phyloP scores from a whole-genome alignment of 2,329 filamentous ascomycete species.

The Diaporthe sp. region DNA sequence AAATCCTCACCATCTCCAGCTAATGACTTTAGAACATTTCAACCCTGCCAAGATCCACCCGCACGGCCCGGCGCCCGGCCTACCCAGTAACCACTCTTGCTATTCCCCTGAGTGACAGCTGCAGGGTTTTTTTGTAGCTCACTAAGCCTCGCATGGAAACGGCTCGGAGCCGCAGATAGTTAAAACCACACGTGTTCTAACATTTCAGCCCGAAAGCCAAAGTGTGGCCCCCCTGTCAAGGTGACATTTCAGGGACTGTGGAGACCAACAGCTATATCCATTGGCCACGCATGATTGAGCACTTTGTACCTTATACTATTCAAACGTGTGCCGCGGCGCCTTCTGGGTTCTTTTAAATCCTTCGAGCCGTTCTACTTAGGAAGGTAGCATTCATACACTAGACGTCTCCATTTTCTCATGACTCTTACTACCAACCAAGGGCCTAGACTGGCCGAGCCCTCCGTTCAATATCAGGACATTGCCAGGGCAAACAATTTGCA shows the following conservation, averaged over 20 bases:
- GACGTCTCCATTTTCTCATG: not conserved
- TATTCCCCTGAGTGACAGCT: not conserved
- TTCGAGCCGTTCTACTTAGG: not conserved
- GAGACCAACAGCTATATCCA: not conserved
- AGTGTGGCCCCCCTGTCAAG: not conserved
- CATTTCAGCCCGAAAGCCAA: not conserved
- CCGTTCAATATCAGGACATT: not conserved
- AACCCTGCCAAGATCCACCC: conserved; percentile 1
- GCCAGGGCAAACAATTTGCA: not conserved
- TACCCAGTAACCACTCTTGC: not conserved
- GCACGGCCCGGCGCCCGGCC: conserved; percentile 3
- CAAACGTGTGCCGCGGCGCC: not conserved
- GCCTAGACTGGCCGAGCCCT: not conserved
- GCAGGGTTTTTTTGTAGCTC: not conserved
- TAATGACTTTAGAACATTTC: not conserved
- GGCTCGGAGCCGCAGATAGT: conserved; percentile 4
- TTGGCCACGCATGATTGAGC: not conserved
- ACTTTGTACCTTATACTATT: conserved; percentile 1
- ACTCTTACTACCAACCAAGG: not conserved
- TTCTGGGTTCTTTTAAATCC: not conserved
- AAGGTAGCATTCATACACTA: not conserved
- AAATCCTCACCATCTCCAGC: conserved; percentile 15
- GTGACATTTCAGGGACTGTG: conserved; percentile 2
- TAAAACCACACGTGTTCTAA: not conserved
- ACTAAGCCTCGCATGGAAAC: not conserved